A percentile compares a stretch with the other conserved stretches of the same genome.
Evolutionary conservation across 2,329 filamentous ascomycete genomes (phyloP).

Genomic region (Fusarium longipes): DNA sequence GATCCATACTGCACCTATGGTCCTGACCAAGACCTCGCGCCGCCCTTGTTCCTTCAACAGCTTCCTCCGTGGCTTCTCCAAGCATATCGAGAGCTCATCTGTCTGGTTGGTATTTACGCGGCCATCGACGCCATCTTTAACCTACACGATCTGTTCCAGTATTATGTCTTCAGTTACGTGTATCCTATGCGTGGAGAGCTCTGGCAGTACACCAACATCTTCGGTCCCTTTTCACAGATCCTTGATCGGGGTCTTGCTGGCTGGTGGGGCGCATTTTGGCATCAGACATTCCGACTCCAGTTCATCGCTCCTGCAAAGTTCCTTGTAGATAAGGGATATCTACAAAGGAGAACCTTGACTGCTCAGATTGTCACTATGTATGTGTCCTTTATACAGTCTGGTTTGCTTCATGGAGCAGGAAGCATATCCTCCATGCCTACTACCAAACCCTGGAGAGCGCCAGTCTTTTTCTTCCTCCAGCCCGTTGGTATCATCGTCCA

Average conservation of each 20-base stretch:
- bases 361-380: conserved; percentile 48
- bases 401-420: conserved; percentile 75
- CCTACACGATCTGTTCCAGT: conserved; percentile 68
- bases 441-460: conserved; percentile 63
- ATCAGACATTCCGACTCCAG: conserved; percentile 84
- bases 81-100: conserved; percentile 67
- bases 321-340: conserved; percentile 55
- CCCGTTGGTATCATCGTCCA: conserved; percentile 74
- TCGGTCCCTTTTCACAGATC: conserved; percentile 66
- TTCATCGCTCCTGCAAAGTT: conserved; percentile 71
- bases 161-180: conserved; percentile 59
- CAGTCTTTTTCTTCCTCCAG: conserved; percentile 79
- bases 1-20: conserved; percentile 82
- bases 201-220: conserved; percentile 65
- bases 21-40: conserved; percentile 50
- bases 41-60: conserved; percentile 57
- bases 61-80: conserved; percentile 60
- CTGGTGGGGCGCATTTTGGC: conserved; percentile 90
- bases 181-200: conserved; percentile 64
- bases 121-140: conserved; percentile 72
- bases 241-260: conserved; percentile 79
- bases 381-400: conserved; percentile 71
- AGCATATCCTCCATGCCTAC: conserved; percentile 72
- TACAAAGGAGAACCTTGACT: conserved; percentile 49
- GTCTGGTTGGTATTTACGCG: conserved; percentile 65